Conservation (phyloP, 768 basidiomycete genomes). For the Mycena vitilis region DNA sequence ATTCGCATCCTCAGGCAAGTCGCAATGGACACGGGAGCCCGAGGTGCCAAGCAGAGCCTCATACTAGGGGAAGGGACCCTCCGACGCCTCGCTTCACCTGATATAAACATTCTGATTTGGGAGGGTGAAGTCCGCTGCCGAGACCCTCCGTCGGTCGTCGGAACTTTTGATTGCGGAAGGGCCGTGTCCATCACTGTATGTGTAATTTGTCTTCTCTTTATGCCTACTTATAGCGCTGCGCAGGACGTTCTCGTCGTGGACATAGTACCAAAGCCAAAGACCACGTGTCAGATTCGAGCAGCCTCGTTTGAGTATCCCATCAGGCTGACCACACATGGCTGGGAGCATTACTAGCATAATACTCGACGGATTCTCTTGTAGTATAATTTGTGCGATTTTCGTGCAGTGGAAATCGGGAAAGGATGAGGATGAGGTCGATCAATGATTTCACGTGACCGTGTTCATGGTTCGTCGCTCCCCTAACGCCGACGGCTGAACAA, state of each 20-base stretch:
- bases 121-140: constrained; percentile 21
- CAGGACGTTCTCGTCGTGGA: too few species aligned
- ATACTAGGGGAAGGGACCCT: constrained; percentile 16
- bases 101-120: too few species aligned
- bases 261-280: too few species aligned
- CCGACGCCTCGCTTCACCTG: neutral
- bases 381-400: neutral
- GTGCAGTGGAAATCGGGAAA: too few species aligned
- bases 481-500: too few species aligned
- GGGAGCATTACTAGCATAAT: too few species aligned
- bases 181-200: neutral
- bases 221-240: too few species aligned
- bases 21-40: neutral
- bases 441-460: constrained; percentile 3
- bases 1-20: constrained; percentile 12
- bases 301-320: too few species aligned
- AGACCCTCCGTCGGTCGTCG: constrained; percentile 19
- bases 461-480: neutral
- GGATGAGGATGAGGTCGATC: too few species aligned
- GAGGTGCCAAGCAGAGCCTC: neutral
- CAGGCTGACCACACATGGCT: too few species aligned
- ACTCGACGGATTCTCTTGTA: too few species aligned
- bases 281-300: too few species aligned
- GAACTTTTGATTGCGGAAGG: constrained; percentile 18
- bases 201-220: neutral